Evolutionary conservation across 73 alveolate genomes (phyloP).

Genomic region (Paraurostyla sp.): DNA sequence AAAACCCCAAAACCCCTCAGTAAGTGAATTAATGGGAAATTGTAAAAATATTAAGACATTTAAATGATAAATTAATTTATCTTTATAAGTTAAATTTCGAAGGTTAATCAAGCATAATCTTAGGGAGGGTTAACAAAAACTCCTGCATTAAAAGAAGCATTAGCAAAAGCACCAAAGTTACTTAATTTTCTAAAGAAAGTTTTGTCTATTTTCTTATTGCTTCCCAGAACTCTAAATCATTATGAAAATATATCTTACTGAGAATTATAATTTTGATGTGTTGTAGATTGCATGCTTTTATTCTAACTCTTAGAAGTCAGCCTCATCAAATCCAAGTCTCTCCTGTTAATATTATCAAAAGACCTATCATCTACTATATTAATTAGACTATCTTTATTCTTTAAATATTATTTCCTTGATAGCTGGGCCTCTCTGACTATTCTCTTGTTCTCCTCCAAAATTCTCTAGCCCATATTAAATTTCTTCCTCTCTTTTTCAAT

Average conservation of each 20-base stretch:
- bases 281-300: neutral
- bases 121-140: conserved; percentile 35
- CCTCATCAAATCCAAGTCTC: no score
- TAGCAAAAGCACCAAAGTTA: conserved; percentile 55
- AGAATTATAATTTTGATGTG: neutral
- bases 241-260: neutral
- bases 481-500: conserved; percentile 19
- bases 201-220: conserved; percentile 11
- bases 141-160: conserved; percentile 54
- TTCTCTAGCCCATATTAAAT: neutral
- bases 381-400: no score
- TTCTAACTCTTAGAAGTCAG: no score
- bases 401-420: neutral
- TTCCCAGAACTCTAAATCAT: neutral
- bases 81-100: no score
- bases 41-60: no score
- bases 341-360: no score
- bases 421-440: neutral
- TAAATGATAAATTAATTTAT: no score
- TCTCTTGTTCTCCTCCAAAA: neutral
- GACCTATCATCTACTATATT: no score
- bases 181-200: conserved; percentile 46
- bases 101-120: neutral
- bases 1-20: no score
- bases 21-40: no score